Base-by-base conservation (phyloP, 164 flowering plant genomes). In the Vitis rotundifolia region DNA sequence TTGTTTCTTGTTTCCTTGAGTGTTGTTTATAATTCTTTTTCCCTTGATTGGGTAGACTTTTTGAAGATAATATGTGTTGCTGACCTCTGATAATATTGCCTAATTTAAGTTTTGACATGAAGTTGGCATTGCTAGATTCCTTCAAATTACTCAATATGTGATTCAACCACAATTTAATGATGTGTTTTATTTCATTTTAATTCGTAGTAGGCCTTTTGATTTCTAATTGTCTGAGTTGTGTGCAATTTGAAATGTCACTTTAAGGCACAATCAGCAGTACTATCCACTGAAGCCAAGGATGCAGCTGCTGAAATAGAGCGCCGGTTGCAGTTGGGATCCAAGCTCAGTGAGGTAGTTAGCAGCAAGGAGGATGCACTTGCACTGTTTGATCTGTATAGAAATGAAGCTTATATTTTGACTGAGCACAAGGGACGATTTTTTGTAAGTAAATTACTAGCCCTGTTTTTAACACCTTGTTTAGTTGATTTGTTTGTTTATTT, bases 241-340 rank as follows among this genome's bases (percentile, higher is more conserved):
- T 48, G 51, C 22, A 3, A 16, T 19, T 15, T 37, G 18, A 15
- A 56, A 22, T 28, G 12, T 54, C 47, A 2, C 51, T 57, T 72
- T 28, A 80, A 89, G 95, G 84, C 31, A 68, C 78, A 84, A 72
- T 59, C 76, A 9, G 64, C 62, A 63, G 72, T 76, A 26, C 84
- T 95, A 53, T 87, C 98, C 53, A 64, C 62, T 0, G 97, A 89
- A 70, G 97, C 99, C 29, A 93, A 87, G 78, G 79, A 82, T 60
- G 93, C 99, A 52, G 99, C 98, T 19, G 84, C 79, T 49, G 81
- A 89, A 64, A 91, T 95, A 76, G 97, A 83, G 68, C 54, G 51
- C 14, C 84, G 97, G 22, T 75, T 95, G 78, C 86, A 80, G 71
- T 68, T 95, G 48, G 99, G 99, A 31, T 86, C 88, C 68, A 90